Base-by-base conservation (phyloP, 1,284 basidiomycete species). In the Butyriboletus appendiculatus region DNA sequence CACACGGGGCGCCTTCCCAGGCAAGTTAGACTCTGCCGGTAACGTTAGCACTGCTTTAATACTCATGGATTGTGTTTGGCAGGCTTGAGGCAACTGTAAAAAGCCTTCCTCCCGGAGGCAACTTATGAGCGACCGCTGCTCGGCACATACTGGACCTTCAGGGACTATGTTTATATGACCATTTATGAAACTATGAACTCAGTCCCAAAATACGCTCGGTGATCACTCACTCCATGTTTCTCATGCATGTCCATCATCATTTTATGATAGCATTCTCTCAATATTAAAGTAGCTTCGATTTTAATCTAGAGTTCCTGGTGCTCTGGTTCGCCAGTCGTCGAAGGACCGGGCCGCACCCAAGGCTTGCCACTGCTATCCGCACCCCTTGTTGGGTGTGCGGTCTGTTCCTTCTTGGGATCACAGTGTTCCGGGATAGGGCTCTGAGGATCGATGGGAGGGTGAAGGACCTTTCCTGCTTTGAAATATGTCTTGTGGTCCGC, bases 391-490 rank as follows among this genome's bases (percentile, higher is more conserved):
- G 55, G 49, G 5, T 65, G 62, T 14, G 57, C 55, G 16, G 61
- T 63, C 37, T 70, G 62, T 47, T 65, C 73, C 60, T 83, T 84
- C 73, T 84, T 81, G 37, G 84, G 74, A 62, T 88, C 78, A 61
- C 94, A 96, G 50, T 88, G 87, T 59, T 82, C 82, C 11, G 92
- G 94, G 56, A 94, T 81, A 16, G 93, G 90, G 58, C 81, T 85
- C 18, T 73, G 65, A 28, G 91, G 90, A 70, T 96, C 88, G 68
- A 96, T 93, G 35, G 90, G 82, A 49, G 73, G 77, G 64, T 92
- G 90, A 12, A 77, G 72, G 20, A 92, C 88, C 57, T 74, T 83
- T 16, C 95, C 95, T 44, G 95, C 82, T 63, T 86, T 87, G 53
- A 63, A 65, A 71, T 96, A 95, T 59, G 85, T 82, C 63, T 88